Percentiles rank a stretch among this genome's conserved stretches.
phyloP scores from a whole-genome alignment of 2,329 filamentous ascomycete species.

The Plectosphaerella plurivora region DNA sequence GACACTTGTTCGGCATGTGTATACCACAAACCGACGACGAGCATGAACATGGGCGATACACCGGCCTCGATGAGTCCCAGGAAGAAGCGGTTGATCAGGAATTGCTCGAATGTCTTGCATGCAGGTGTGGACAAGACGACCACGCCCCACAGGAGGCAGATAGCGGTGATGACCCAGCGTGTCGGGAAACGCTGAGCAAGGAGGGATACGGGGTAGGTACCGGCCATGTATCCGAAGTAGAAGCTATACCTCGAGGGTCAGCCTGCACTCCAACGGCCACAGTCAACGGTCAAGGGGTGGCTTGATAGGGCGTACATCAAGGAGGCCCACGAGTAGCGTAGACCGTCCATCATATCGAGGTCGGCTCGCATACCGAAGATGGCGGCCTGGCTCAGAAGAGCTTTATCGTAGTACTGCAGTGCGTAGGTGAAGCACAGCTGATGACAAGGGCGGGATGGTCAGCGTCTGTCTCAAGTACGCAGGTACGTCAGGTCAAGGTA shows the following conservation, averaged over 20 bases:
- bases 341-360: slow-evolving; percentile 18
- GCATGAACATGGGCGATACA: slow-evolving; percentile 28
- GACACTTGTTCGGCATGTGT: slow-evolving; percentile 30
- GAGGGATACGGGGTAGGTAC: slow-evolving; percentile 24
- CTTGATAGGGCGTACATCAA: slow-evolving; percentile 12
- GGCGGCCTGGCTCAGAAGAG: slow-evolving; percentile 44
- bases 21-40: slow-evolving; percentile 33
- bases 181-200: slow-evolving; percentile 22
- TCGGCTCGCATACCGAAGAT: slow-evolving; percentile 22
- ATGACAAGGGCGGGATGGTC: background rate
- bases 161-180: slow-evolving; percentile 20
- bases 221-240: slow-evolving; percentile 25
- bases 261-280: too few species aligned
- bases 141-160: slow-evolving; percentile 24
- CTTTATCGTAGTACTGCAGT: slow-evolving; percentile 46
- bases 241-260: slow-evolving; percentile 9
- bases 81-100: slow-evolving; percentile 29
- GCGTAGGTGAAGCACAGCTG: slow-evolving; percentile 33
- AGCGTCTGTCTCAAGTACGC: background rate
- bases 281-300: too few species aligned
- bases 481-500: background rate
- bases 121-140: slow-evolving; percentile 25
- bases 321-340: slow-evolving; percentile 24
- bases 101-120: slow-evolving; percentile 23
- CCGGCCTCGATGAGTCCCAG: slow-evolving; percentile 29